A percentile compares a stretch with the other conserved stretches of the same genome.
Conservation (phyloP, 345 rosid species). For the Pistacia integerrima region DNA sequence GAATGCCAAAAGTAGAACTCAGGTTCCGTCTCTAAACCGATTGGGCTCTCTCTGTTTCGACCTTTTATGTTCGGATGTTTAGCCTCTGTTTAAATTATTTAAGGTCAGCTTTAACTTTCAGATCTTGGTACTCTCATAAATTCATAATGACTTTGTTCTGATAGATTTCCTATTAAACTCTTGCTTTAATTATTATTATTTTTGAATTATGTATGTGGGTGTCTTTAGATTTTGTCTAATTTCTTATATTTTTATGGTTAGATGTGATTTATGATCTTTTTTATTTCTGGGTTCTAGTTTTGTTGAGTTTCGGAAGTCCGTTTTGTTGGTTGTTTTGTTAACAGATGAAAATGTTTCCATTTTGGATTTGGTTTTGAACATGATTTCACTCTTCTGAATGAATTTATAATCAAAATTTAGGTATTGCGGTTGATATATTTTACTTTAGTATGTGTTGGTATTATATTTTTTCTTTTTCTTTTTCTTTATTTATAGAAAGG, state of each 20-base stretch:
- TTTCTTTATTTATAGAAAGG: background rate
- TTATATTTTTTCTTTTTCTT: background rate
- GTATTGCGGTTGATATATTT: background rate
- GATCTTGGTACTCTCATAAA: background rate
- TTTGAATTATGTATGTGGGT: background rate
- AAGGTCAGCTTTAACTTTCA: conserved; percentile 17
- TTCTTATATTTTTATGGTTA: background rate
- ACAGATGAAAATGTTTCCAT: background rate
- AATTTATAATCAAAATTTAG: background rate
- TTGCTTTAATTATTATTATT: background rate
- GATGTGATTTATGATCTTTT: background rate
- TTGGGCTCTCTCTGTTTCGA: background rate
- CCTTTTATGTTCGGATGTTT: conserved; percentile 2
- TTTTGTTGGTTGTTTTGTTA: background rate
- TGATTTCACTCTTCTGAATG: background rate
- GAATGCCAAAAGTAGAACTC: conserved; percentile 20
- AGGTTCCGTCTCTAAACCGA: background rate
- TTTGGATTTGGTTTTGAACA: background rate
- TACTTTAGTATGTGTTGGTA: background rate
- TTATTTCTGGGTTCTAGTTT: background rate
- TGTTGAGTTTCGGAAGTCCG: background rate
- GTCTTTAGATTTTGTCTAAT: background rate
- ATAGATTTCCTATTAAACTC: background rate
- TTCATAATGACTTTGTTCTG: background rate
- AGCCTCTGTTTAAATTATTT: conserved; percentile 3